phyloP scores from a whole-genome alignment of 495 filamentous ascomycete species.

The Tuber melanosporum region DNA sequence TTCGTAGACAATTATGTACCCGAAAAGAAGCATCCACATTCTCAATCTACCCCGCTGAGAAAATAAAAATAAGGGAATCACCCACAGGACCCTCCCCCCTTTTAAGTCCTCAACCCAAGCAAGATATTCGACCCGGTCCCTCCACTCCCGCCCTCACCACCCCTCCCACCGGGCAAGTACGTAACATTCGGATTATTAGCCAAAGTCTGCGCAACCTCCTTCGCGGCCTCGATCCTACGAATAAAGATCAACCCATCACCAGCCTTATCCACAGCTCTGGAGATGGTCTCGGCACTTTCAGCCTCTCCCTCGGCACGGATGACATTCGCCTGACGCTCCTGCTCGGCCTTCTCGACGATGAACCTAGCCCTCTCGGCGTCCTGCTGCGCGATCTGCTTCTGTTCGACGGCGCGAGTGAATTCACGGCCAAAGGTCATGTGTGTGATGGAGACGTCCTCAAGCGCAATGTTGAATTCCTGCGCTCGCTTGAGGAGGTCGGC shows the following conservation, averaged over 20 bases:
- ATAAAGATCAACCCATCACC: slow-evolving; percentile 94
- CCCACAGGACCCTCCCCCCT: neutral
- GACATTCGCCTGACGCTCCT: slow-evolving; percentile 96
- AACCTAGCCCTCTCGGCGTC: slow-evolving; percentile 95
- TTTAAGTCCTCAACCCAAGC: slow-evolving; percentile 37
- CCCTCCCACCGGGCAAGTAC: slow-evolving; percentile 72
- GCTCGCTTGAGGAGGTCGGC: slow-evolving; percentile 90
- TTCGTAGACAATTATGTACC: neutral
- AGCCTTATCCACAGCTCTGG: slow-evolving; percentile 81
- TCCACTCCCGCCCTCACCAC: slow-evolving; percentile 51
- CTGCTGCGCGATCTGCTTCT: slow-evolving; percentile 99
- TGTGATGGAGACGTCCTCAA: slow-evolving; percentile 98
- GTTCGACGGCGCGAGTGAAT: slow-evolving; percentile 96
- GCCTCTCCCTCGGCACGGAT: slow-evolving; percentile 97
- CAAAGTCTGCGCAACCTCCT: slow-evolving; percentile 89
- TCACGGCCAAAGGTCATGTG: slow-evolving; percentile 99
- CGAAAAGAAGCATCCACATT: neutral
- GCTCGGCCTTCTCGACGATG: slow-evolving; percentile 97
- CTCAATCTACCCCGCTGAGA: neutral
- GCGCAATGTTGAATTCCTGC: slow-evolving; percentile 96
- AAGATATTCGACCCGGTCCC: slow-evolving; percentile 34
- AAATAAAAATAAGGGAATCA: neutral
- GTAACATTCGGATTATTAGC: slow-evolving; percentile 90
- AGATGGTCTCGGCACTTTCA: slow-evolving; percentile 90
- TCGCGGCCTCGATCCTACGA: slow-evolving; percentile 90